Conservation (phyloP, 371 early-diverging fungal species). For the Rhizopus delemar region DNA sequence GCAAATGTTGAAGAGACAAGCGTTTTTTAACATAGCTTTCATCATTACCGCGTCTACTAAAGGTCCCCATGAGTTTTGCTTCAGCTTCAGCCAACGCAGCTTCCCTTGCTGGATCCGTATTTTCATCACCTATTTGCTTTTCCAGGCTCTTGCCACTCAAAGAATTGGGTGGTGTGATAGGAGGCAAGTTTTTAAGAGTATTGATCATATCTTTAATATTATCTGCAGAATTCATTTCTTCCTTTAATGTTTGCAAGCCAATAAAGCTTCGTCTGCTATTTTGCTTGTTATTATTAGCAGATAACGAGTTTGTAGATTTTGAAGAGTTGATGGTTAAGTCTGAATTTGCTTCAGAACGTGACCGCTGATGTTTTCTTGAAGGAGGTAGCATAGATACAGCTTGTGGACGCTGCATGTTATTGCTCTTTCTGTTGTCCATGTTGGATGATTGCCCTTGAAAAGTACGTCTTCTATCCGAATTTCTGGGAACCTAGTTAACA, state of each 20-base stretch:
- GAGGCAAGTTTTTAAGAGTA: constrained; percentile 54
- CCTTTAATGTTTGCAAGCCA: constrained; percentile 24
- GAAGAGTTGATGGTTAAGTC: constrained; percentile 36
- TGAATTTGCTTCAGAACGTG: constrained; percentile 42
- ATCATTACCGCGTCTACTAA: constrained; percentile 21
- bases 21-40: constrained; percentile 31
- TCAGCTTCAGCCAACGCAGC: constrained; percentile 54
- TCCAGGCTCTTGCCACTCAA: constrained; percentile 10
- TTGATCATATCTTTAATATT: constrained; percentile 60
- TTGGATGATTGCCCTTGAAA: constrained; percentile 25
- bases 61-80: constrained; percentile 56
- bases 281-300: constrained; percentile 4
- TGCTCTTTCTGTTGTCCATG: constrained; percentile 1
- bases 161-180: constrained; percentile 24
- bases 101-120: constrained; percentile 34
- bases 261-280: constrained; percentile 18
- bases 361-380: constrained; percentile 39
- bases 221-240: constrained; percentile 40
- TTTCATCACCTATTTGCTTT: constrained; percentile 33
- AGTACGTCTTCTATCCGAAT: constrained; percentile 37
- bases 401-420: constrained; percentile 18
- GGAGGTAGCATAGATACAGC: constrained; percentile 30
- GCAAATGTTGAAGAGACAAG: constrained; percentile 43
- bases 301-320: constrained; percentile 16
- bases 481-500: constrained; percentile 4